These are phyloP conservation scores for Lachnellula occidentalis DNA, from an alignment of 2,329 filamentous ascomycete species.

Conservation along the genomic window DNA sequence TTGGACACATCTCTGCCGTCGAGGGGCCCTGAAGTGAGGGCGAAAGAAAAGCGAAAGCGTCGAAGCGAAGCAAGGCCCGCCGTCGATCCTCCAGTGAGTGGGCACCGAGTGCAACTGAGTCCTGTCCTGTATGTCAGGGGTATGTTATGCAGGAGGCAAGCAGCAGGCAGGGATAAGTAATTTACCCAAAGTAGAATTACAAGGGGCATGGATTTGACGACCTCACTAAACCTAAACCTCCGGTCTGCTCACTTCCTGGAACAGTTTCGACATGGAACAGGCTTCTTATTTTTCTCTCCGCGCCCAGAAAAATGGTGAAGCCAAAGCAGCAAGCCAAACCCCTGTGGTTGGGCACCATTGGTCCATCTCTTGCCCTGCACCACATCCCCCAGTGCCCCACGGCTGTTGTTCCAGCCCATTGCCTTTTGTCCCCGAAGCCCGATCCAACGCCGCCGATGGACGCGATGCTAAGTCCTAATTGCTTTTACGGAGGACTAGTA, in stretches of 20 bases:
- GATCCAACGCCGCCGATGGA: too few species aligned
- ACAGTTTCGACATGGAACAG: slow-evolving; percentile 14
- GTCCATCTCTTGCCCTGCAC: not conserved
- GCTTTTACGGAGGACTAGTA: too few species aligned
- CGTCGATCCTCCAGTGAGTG: not conserved
- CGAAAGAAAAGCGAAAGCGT: too few species aligned
- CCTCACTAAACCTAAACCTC: slow-evolving; percentile 6
- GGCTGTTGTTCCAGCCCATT: not conserved
- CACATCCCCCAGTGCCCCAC: not conserved
- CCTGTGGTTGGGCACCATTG: slow-evolving; percentile 6
- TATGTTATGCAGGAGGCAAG: not conserved
- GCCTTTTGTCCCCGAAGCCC: too few species aligned
- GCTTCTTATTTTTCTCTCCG: slow-evolving; percentile 7
- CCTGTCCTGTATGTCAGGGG: not conserved
- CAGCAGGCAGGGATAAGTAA: too few species aligned
- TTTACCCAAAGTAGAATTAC: not conserved
- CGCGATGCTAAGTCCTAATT: too few species aligned
- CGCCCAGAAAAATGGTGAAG: too few species aligned
- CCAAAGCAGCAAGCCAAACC: not conserved
- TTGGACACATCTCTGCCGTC: too few species aligned
- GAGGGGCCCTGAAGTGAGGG: too few species aligned
- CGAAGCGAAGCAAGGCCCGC: not conserved
- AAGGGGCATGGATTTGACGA: slow-evolving; percentile 1
- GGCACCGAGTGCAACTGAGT: not conserved
- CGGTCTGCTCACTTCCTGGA: not conserved